Percentiles rank a stretch among this genome's conserved stretches.
These are phyloP conservation scores for Phyllosticta capitalensis DNA, from an alignment of 2,329 filamentous ascomycete species.

Conservation along the genomic window DNA sequence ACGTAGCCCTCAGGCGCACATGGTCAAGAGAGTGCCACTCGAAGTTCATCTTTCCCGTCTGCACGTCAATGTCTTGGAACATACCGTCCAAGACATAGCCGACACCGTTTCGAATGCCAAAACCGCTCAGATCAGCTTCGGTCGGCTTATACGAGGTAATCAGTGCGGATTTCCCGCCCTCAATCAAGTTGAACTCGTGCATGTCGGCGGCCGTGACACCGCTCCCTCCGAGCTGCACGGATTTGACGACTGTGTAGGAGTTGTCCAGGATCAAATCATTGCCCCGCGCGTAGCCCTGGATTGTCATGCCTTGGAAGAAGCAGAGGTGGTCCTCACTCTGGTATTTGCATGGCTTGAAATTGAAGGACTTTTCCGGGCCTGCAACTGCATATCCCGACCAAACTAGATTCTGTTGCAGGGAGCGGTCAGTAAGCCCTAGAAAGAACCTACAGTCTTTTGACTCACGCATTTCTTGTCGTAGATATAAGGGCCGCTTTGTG, in stretches of 20 bases:
- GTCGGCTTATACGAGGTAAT: conserved; percentile 30
- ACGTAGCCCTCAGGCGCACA: conserved; percentile 39
- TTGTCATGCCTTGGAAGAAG: conserved; percentile 44
- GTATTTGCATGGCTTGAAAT: conserved; percentile 40
- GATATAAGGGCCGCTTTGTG: conserved; percentile 42
- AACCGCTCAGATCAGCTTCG: conserved; percentile 37
- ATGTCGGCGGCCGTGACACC: conserved; percentile 38
- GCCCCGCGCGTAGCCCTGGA: conserved; percentile 42
- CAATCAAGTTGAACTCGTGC: conserved; percentile 43
- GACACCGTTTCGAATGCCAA: conserved; percentile 32
- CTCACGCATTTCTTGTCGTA: conserved; percentile 41
- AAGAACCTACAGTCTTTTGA: not conserved
- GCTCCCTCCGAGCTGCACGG: conserved; percentile 28
- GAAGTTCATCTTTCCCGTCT: conserved; percentile 46
- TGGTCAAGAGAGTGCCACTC: conserved; percentile 51
- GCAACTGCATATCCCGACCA: conserved; percentile 43
- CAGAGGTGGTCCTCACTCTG: conserved; percentile 40
- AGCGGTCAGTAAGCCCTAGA: not conserved
- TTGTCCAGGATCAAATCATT: conserved; percentile 45
- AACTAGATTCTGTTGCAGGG: conserved; percentile 36
- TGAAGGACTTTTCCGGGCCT: conserved; percentile 38
- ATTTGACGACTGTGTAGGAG: conserved; percentile 39
- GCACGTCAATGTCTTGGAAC: conserved; percentile 46
- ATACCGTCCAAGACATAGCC: conserved; percentile 44
- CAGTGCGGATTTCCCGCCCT: conserved; percentile 32